Percentiles rank a stretch among this genome's conserved stretches.
phyloP scores from a whole-genome alignment of 805 yeast genomes.

The Candida ovalis region DNA sequence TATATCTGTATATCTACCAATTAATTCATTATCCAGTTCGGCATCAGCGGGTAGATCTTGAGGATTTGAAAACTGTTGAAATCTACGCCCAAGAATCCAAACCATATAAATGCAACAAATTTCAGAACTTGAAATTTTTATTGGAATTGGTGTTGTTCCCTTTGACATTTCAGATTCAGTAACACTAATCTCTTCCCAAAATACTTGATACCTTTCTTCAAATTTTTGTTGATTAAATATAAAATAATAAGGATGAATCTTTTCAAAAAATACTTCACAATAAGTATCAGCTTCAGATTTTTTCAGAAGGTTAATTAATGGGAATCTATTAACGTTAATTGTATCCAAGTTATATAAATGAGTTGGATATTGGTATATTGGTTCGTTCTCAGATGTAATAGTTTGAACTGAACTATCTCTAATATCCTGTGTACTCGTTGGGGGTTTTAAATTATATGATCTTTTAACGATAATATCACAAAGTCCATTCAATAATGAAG shows the following conservation, averaged over 20 bases:
- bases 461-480: constrained; percentile 41
- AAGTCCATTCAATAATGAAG: constrained; percentile 39
- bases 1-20: constrained; percentile 35
- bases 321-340: constrained; percentile 34
- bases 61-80: constrained; percentile 27
- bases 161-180: constrained; percentile 2
- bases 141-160: constrained; percentile 9
- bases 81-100: constrained; percentile 39
- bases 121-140: constrained; percentile 30
- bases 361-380: constrained; percentile 33
- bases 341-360: constrained; percentile 30
- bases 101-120: constrained; percentile 46
- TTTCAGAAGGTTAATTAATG: constrained; percentile 33
- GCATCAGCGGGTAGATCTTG: constrained; percentile 20
- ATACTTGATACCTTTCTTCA: constrained; percentile 32
- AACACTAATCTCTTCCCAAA: constrained; percentile 35
- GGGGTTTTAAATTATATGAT: constrained; percentile 33
- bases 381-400: constrained; percentile 33
- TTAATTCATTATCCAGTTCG: constrained; percentile 25
- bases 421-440: constrained; percentile 32
- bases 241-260: constrained; percentile 42
- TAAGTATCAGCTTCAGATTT: constrained; percentile 36
- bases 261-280: constrained; percentile 36
- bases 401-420: constrained; percentile 32
- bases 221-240: constrained; percentile 36